Evolutionary conservation across 805 yeast species (phyloP).

Genomic region (Schwanniomyces vanrijiae): DNA sequence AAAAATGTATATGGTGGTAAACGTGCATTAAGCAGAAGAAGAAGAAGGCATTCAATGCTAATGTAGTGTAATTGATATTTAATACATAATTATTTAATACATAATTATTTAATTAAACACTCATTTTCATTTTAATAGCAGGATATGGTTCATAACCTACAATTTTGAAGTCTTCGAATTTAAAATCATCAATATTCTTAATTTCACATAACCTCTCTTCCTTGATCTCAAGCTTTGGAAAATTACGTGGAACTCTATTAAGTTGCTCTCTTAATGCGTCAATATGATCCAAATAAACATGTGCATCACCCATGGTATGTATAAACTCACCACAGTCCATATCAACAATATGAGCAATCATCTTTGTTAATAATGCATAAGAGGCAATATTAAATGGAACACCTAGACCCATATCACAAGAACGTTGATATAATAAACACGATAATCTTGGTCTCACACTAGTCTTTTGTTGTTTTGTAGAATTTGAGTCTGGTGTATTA

Average conservation of each 20-base stretch:
- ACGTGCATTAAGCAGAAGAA: not conserved
- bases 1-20: constrained; percentile 2
- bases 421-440: constrained; percentile 90
- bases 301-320: constrained; percentile 96
- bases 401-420: constrained; percentile 99
- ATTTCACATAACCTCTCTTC: constrained; percentile 51
- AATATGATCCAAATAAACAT: constrained; percentile 89
- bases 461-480: constrained; percentile 11
- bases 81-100: not conserved
- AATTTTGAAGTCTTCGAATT: constrained; percentile 83
- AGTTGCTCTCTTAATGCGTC: constrained; percentile 86
- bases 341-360: constrained; percentile 95
- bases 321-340: constrained; percentile 95
- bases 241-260: constrained; percentile 67
- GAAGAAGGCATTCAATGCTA: constrained; percentile 10
- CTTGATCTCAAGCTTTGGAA: constrained; percentile 76
- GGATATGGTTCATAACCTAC: constrained; percentile 77
- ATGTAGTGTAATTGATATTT: constrained; percentile 2
- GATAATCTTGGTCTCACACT: constrained; percentile 63
- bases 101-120: constrained; percentile 54
- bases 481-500: constrained; percentile 24
- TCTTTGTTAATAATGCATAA: constrained; percentile 85
- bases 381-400: constrained; percentile 98
- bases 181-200: constrained; percentile 79
- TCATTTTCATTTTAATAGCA: constrained; percentile 93